Evolutionary conservation across 345 rosid genomes (phyloP), one percentile per base, ranked within the genome.

Genomic region (Mangifera indica): DNA sequence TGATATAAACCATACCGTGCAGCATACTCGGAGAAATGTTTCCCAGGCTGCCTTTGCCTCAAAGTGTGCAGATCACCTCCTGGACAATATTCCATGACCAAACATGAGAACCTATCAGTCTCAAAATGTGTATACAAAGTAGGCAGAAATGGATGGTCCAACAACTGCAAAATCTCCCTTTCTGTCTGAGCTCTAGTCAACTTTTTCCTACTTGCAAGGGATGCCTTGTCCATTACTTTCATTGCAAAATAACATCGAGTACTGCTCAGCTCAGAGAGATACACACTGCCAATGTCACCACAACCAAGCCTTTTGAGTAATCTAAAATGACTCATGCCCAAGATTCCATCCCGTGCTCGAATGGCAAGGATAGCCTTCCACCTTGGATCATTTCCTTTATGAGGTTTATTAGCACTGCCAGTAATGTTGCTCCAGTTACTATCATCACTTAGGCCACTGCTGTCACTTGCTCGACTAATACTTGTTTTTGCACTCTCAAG

Each of bases 201-300:
- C 86, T 95, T 95, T 84, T 95, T 95, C 75, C 99, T 83, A 78
- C 92, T 84, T 63, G 93, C 97, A 72, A 94, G 97, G 60, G 98
- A 94, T 40, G 97, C 93, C 85, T 94, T 94, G 78, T 95, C 99
- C 99, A 95, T 95, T 57, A 95, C 99, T 76, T 95, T 95, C 86
- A 95, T 93, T 24, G 99, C 99, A 67, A 95, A 95, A 81, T 82
- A 88, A 73, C 97, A 92, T 44, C 87, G 85, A 75, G 99, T 92
- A 45, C 96, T 92, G 56, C 92, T 92, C 60, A 95, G 78, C 79
- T 95, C 99, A 46, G 99, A 93, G 20, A 95, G 89, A 83, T 95
- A 95, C 3, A 95, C 98, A 69, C 99, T 95, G 45, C 99, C 99
- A 63, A 95, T 95, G 81, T 95, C 98, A 63, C 98, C 99, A 75